Conservation (phyloP, 495 filamentous ascomycete genomes). For the Cercophora samala region DNA sequence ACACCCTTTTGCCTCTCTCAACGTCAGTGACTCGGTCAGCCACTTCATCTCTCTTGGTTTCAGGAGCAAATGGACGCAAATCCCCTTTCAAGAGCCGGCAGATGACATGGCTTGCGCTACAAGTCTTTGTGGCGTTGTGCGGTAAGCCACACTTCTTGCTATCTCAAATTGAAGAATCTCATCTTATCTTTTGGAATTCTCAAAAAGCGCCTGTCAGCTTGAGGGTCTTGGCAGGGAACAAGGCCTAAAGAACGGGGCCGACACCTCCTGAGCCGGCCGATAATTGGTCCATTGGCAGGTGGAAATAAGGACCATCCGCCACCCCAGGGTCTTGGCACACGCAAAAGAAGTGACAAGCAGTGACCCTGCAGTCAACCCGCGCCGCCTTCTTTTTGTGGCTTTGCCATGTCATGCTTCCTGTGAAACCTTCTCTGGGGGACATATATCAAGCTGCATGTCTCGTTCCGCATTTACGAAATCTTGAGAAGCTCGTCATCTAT, state of each 20-base stretch:
- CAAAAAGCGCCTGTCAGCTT: background rate
- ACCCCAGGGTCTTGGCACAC: background rate
- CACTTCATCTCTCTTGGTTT: background rate
- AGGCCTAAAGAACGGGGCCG: background rate
- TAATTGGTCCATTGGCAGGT: too few species aligned
- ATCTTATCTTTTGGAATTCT: background rate
- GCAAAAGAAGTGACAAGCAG: background rate
- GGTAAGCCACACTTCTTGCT: background rate
- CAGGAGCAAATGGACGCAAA: background rate
- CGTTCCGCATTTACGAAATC: background rate
- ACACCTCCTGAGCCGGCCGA: background rate
- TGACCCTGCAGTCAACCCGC: background rate
- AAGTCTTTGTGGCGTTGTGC: constrained; percentile 11
- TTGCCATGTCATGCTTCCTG: background rate
- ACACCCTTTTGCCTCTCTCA: background rate
- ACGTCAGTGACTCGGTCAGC: background rate
- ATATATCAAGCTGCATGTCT: background rate
- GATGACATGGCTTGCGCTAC: constrained; percentile 7
- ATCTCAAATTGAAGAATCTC: background rate
- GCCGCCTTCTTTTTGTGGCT: background rate
- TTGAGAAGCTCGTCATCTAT: background rate
- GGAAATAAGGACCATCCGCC: background rate
- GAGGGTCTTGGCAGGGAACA: background rate
- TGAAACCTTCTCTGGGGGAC: background rate
- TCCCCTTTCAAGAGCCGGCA: background rate